Evolutionary conservation across 2,329 filamentous ascomycete species (phyloP).

Genomic region (Zopfia rhizophila): DNA sequence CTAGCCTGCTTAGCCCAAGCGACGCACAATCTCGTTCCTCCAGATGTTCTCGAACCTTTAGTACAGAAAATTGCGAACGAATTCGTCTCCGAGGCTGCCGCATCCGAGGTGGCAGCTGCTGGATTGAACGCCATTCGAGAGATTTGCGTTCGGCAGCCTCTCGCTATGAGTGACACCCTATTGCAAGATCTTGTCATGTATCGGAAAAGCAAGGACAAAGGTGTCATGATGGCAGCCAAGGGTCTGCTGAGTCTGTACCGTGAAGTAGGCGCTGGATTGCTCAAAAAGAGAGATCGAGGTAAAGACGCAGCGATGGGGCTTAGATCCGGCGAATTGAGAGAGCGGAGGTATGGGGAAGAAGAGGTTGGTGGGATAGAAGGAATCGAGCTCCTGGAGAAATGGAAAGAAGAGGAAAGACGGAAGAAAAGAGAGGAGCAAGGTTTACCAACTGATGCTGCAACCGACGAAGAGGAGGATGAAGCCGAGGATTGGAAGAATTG

Average conservation of each 20-base stretch:
- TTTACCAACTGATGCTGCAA: conserved; percentile 69
- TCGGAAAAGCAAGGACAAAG: conserved; percentile 97
- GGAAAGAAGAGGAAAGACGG: conserved; percentile 89
- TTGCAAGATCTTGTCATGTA: conserved; percentile 96
- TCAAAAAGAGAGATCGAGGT: conserved; percentile 89
- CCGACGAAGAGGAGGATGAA: conserved; percentile 69
- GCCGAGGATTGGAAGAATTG: conserved; percentile 67
- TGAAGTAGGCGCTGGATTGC: conserved; percentile 87
- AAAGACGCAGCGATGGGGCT: conserved; percentile 89
- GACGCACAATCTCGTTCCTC: conserved; percentile 89
- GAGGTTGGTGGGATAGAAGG: conserved; percentile 88
- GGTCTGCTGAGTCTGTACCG: conserved; percentile 90
- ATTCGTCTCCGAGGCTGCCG: conserved; percentile 94
- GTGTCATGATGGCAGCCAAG: conserved; percentile 98
- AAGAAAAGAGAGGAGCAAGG: conserved; percentile 77
- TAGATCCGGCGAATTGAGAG: conserved; percentile 77
- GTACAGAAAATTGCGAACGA: conserved; percentile 97
- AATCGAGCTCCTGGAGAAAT: conserved; percentile 88
- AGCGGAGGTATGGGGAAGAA: conserved; percentile 85
- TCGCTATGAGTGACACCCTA: conserved; percentile 97
- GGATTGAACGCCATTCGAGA: conserved; percentile 95
- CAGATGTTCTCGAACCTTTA: conserved; percentile 89
- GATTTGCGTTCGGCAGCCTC: conserved; percentile 88
- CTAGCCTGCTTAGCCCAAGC: conserved; percentile 92
- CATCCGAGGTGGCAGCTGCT: conserved; percentile 88